Percentiles rank a stretch among this genome's conserved stretches.
Conservation (phyloP, 495 filamentous ascomycete species). For the Darksidea phi region DNA sequence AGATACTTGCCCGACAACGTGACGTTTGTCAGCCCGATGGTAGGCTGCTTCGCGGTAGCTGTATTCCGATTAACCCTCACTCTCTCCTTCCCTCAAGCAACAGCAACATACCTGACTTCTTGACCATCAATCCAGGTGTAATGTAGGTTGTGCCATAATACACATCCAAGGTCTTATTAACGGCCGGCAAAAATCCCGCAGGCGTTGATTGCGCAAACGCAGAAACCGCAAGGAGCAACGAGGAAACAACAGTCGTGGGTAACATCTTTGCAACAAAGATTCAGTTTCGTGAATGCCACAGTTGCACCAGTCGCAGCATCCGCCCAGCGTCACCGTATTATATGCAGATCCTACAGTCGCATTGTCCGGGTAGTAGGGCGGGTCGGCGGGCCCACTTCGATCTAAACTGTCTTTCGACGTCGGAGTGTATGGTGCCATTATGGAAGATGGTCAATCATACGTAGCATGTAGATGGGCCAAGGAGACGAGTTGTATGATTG, state of each 20-base stretch:
- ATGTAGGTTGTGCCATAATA: slow-evolving; percentile 47
- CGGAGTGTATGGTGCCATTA: too few species aligned
- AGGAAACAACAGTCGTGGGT: slow-evolving; percentile 15
- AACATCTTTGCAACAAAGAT: slow-evolving; percentile 7
- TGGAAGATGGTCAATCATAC: too few species aligned
- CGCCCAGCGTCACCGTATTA: too few species aligned
- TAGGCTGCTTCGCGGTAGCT: slow-evolving; percentile 45
- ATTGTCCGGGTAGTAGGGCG: too few species aligned
- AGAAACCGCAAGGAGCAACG: slow-evolving; percentile 14
- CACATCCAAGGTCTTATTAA: slow-evolving; percentile 47
- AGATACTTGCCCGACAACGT: slow-evolving; percentile 47
- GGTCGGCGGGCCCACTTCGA: too few species aligned
- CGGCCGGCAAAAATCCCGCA: slow-evolving; percentile 44
- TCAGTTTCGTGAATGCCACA: too few species aligned
- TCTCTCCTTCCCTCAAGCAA: not conserved
- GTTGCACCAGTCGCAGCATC: too few species aligned
- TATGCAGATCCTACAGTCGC: too few species aligned
- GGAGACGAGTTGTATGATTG: too few species aligned
- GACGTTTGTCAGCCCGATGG: slow-evolving; percentile 44
- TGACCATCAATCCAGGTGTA: slow-evolving; percentile 44
- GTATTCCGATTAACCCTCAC: not conserved
- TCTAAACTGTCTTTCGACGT: too few species aligned
- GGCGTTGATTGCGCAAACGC: slow-evolving; percentile 45
- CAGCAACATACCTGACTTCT: slow-evolving; percentile 40
- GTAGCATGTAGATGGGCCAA: too few species aligned